A percentile compares a stretch with the other conserved stretches of the same genome.
phyloP scores from a whole-genome alignment of 2,329 filamentous ascomycete species.

The Alternaria postmessia region DNA sequence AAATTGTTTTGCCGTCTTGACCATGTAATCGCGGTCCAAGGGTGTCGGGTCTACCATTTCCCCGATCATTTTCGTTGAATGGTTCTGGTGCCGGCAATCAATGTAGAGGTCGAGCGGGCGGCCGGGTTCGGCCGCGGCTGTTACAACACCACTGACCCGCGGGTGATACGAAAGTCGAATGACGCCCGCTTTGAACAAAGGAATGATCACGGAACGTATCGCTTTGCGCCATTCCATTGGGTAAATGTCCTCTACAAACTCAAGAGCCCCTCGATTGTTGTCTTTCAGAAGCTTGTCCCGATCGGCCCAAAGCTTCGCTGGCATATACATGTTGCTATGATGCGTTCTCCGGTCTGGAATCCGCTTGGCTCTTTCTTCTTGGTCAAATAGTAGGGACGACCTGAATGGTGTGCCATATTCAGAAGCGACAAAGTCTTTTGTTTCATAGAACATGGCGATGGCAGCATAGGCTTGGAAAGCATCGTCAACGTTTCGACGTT shows the following conservation, averaged over 20 bases:
- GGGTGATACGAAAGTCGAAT: constrained; percentile 45
- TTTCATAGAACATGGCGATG: constrained; percentile 31
- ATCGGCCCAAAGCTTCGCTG: constrained; percentile 51
- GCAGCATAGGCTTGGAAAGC: constrained; percentile 33
- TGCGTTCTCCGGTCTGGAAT: constrained; percentile 51
- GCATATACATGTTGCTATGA: constrained; percentile 49
- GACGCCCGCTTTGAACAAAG: constrained; percentile 56
- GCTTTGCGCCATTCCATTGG: constrained; percentile 54
- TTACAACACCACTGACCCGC: constrained; percentile 47
- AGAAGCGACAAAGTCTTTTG: constrained; percentile 49
- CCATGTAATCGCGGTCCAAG: constrained; percentile 43
- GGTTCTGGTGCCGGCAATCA: constrained; percentile 48
- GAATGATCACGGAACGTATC: constrained; percentile 54
- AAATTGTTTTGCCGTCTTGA: constrained; percentile 46
- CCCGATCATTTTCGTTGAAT: constrained; percentile 27
- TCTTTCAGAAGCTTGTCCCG: constrained; percentile 42
- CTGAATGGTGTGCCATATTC: constrained; percentile 46
- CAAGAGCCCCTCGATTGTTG: constrained; percentile 13
- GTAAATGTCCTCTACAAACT: constrained; percentile 33
- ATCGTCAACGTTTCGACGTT: constrained; percentile 33
- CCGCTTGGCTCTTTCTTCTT: constrained; percentile 50
- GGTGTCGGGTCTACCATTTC: constrained; percentile 45
- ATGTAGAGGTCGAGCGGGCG: constrained; percentile 43
- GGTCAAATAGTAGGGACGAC: constrained; percentile 52
- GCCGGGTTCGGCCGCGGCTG: constrained; percentile 49